Evolutionary conservation across 202 grass and related monocot species (phyloP), one percentile per base, ranked within the genome.

Genomic region (Panicum hallii): DNA sequence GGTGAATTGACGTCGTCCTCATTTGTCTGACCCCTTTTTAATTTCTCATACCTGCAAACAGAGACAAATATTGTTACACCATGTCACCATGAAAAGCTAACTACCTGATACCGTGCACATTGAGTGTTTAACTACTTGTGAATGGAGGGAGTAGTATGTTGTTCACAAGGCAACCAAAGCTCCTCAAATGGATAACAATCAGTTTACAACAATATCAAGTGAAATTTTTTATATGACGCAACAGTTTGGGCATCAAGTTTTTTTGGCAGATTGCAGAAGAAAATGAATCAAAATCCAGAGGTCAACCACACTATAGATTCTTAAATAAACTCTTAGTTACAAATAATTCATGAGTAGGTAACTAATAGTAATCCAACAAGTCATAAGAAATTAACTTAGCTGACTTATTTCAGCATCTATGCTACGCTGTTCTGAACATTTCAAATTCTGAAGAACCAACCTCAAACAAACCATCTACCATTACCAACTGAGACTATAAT

Each of bases 21-120:
- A 68, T 45, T 84, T 75, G 74, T 79, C 5, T 85, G 90, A 7
- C 88, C 90, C 66, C 53, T 96, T 70, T 94, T 99, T 54, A 92
- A 89, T 94, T 93, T 99, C 65, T 96, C 90, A 83, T 99, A 99
- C 90, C 97, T 99, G 83, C 65, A 65, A 80, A 80, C 46, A 73
- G 8, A 62, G 73, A 87, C 53, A 73, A 85, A 75, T 82, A 55
- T 86, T 73, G 7, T 77, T 52, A 88, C 20, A 49, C 62, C 4
- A 86, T 62, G 28, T 49, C 20, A 49, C 62, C 4, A 86, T 62
- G 28, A 56, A 78, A 79, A 77, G 62, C 3, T 20, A 88, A 53
- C 48, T 71, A 53, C 63, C 22, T 45, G 32, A 63, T 72, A 65
- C 43, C n/a, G 8, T 32, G 22, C 75, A 74, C 38, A 47, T 11